Base-by-base conservation (phyloP, 352 stramenopile genomes). In the Pythium brachiatum region DNA sequence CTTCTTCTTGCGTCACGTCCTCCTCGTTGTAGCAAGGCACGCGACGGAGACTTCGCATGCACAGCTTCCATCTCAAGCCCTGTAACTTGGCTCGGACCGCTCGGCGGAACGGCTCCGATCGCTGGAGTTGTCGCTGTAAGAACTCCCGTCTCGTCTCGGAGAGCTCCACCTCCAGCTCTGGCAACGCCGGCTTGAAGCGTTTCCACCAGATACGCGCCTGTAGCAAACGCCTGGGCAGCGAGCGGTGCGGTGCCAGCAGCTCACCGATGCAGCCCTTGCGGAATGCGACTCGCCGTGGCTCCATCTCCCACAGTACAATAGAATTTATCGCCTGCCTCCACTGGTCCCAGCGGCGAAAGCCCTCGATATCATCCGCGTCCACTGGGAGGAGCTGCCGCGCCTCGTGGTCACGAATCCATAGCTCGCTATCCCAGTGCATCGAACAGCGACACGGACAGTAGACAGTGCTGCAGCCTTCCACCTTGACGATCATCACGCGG, bases 391-490 rank as follows among this genome's bases (percentile, higher is more conserved):
- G 15, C 9, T 47, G 39, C 3, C 16, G 39, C 1, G 39, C 9
- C 6, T 47, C 7, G 15, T 21, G 12, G n/a, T 47, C 39, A 25
- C 39, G 39, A 47, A 7, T 39, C 34, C 34, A 39, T 2, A 64
- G 18, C 59, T 83, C 74, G 13, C 44, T 21, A 0, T 16, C 20
- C 76, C 79, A 88, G 43, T 68, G 54, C 64, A 89, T 83, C 39
- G 38, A 26, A 20, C 64, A 71, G 13, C 77, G 75, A 48, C 77
- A 89, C 20, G 81, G 53, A 51, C 79, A 89, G 16, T 53, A 66
- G 36, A 89, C 73, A 12, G 57, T 48, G 47, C 82, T 67, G 59
- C 79, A 89, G 11, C 79, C 79, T 29, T 83, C 69, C 31, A 76
- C 72, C 57, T 83, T 87, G 34, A 83, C 54, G 21, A 89, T 53